Conservation (phyloP, 2,329 filamentous ascomycete species). For the Phialocephala subalpina region DNA sequence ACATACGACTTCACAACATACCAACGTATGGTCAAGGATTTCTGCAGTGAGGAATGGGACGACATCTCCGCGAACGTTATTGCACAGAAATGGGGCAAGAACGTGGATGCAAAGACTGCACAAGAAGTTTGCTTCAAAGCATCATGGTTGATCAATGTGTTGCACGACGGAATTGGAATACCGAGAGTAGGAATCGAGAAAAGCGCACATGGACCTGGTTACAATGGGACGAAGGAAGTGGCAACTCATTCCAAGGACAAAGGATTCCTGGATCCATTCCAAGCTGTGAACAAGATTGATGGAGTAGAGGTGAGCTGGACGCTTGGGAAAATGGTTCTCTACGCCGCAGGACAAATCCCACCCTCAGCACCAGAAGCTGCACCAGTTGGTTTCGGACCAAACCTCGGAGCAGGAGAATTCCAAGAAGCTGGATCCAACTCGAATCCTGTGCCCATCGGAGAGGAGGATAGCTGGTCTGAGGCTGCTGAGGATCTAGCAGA, state of each 20-base stretch:
- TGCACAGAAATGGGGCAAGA: conserved; percentile 76
- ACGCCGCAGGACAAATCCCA: conserved; percentile 88
- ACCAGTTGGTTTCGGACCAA: conserved; percentile 93
- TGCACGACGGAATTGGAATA: conserved; percentile 95
- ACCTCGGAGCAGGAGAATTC: conserved; percentile 74
- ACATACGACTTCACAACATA: conserved; percentile 92
- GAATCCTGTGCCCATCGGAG: conserved; percentile 46
- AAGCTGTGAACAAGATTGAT: conserved; percentile 91
- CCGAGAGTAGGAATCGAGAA: conserved; percentile 84
- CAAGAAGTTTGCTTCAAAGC: conserved; percentile 96
- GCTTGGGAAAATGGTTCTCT: conserved; percentile 93
- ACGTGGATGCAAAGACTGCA: conserved; percentile 76
- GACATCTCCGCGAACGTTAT: conserved; percentile 73
- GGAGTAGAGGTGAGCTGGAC: conserved; percentile 97
- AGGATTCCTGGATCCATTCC: conserved; percentile 85
- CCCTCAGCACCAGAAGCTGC: conserved; percentile 65
- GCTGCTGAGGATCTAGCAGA: conserved; percentile 67
- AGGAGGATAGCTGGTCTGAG: conserved; percentile 65
- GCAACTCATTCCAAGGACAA: conserved; percentile 74
- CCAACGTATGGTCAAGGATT: conserved; percentile 82
- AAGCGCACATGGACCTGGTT: conserved; percentile 51
- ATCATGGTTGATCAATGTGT: conserved; percentile 95
- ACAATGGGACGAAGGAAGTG: conserved; percentile 78
- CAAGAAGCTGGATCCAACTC: conserved; percentile 75
- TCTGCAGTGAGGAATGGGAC: conserved; percentile 85